phyloP scores from a whole-genome alignment of 805 yeast species.

The Saccharomycopsis selenospora region DNA sequence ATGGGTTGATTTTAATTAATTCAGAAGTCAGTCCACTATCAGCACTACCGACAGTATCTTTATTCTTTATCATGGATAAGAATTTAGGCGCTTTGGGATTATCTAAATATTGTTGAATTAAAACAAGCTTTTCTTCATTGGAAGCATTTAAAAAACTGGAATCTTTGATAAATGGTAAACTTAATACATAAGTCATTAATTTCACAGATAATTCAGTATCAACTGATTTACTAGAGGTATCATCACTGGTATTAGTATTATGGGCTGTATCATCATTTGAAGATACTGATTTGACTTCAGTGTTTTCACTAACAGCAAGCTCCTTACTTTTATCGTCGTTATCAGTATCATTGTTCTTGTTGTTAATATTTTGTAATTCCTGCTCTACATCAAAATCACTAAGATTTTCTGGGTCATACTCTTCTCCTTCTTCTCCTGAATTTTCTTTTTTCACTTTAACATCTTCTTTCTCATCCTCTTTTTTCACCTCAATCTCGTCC shows the following conservation, averaged over 20 bases:
- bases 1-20: conserved; percentile 30
- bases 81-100: conserved; percentile 24
- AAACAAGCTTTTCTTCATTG: conserved; percentile 31
- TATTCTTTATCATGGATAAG: conserved; percentile 28
- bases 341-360: background rate
- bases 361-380: conserved; percentile 6
- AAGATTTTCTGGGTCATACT: conserved; percentile 8
- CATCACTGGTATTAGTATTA: conserved; percentile 9
- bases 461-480: background rate
- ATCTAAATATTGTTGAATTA: conserved; percentile 31
- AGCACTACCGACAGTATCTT: conserved; percentile 29
- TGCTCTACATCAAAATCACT: conserved; percentile 7
- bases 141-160: conserved; percentile 30
- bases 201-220: conserved; percentile 13
- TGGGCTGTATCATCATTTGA: conserved; percentile 1
- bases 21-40: background rate
- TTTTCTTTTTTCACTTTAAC: background rate
- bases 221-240: conserved; percentile 24
- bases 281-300: conserved; percentile 6
- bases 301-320: conserved; percentile 7
- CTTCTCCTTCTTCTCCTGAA: conserved; percentile 4
- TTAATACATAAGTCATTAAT: conserved; percentile 29
- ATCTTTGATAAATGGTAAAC: conserved; percentile 29
- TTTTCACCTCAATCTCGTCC: background rate
- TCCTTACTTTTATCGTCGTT: conserved; percentile 15